Evolutionary conservation across 352 stramenopile species (phyloP).

Genomic region (Globisporangium heterothallicum): DNA sequence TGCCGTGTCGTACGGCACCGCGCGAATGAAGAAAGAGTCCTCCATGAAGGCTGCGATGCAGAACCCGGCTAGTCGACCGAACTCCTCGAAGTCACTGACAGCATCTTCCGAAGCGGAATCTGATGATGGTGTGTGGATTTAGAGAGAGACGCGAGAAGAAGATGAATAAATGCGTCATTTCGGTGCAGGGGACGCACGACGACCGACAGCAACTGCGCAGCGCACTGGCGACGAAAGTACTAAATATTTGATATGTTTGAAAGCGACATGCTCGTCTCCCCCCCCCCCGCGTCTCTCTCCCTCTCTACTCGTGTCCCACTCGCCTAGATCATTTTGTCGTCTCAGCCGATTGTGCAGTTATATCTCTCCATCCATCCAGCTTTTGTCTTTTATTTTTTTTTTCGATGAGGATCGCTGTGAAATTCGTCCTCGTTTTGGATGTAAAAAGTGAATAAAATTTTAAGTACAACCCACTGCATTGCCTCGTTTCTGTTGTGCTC

Average conservation of each 20-base stretch:
- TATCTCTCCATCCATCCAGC: not conserved
- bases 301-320: not conserved
- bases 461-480: conserved; percentile 5
- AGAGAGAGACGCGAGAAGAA: conserved; percentile 10
- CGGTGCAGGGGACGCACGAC: too few relatives aligned
- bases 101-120: conserved; percentile 20
- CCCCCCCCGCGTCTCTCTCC: not conserved
- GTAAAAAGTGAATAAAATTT: conserved; percentile 16
- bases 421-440: conserved; percentile 3
- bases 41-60: conserved; percentile 29
- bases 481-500: not conserved
- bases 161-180: not conserved
- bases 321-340: not conserved
- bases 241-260: not conserved
- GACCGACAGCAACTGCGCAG: not conserved
- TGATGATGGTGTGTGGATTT: conserved; percentile 76
- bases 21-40: conserved; percentile 70
- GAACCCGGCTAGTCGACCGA: conserved; percentile 32
- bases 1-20: conserved; percentile 54
- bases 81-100: conserved; percentile 32
- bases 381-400: conserved; percentile 4
- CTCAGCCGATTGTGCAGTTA: not conserved
- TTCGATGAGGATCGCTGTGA: not conserved
- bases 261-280: not conserved
- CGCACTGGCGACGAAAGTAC: not conserved